These are phyloP conservation scores for Aspergillus conjunctus DNA, from an alignment of 495 filamentous ascomycete species.

Conservation along the genomic window DNA sequence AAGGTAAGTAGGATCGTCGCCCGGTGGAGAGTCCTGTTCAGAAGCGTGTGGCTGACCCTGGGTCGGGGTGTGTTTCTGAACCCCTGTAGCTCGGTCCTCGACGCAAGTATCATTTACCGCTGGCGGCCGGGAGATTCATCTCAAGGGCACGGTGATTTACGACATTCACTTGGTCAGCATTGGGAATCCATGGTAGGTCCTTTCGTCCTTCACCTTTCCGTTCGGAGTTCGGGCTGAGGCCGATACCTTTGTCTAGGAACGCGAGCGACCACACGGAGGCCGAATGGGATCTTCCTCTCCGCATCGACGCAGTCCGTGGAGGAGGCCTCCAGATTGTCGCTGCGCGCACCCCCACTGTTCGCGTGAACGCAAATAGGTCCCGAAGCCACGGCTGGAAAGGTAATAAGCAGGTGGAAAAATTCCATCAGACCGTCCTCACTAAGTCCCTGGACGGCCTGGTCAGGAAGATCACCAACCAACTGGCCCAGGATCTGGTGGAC, in stretches of 20 bases:
- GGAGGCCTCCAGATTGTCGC: slow-evolving; percentile 4
- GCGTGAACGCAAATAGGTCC: background rate
- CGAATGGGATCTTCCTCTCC: background rate
- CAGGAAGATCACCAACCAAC: background rate
- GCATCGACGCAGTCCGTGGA: slow-evolving; percentile 1
- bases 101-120: no score
- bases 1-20: slow-evolving; percentile 4
- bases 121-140: no score
- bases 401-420: no score
- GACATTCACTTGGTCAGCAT: no score
- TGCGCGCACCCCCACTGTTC: slow-evolving; percentile 2
- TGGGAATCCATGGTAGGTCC: no score
- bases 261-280: background rate
- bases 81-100: no score
- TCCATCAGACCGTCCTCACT: background rate
- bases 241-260: background rate
- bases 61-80: no score
- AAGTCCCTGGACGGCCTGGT: background rate
- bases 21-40: no score
- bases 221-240: background rate
- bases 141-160: no score
- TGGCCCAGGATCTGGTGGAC: background rate
- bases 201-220: background rate
- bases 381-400: background rate
- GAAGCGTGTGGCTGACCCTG: no score